Evolutionary conservation across 2,329 filamentous ascomycete genomes (phyloP).

Genomic region (Leptographium procerum): DNA sequence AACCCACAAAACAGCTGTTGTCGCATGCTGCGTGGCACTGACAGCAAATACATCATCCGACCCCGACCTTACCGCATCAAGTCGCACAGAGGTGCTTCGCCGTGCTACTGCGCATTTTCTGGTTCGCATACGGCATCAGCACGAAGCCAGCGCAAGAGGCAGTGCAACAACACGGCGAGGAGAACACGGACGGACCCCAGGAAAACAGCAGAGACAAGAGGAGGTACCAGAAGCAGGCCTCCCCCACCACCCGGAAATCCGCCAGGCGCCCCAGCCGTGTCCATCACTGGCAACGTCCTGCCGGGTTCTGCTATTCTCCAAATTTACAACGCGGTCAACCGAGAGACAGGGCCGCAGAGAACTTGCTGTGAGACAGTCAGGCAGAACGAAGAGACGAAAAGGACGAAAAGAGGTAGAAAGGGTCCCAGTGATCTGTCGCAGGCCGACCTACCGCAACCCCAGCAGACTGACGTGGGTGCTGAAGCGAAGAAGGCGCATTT

Average conservation of each 20-base stretch:
- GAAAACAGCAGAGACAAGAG: background rate
- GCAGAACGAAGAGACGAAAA: too few relatives aligned
- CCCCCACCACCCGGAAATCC: background rate
- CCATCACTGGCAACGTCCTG: background rate
- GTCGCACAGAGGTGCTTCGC: background rate
- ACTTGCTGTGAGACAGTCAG: too few relatives aligned
- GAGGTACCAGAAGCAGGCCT: background rate
- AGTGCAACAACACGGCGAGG: background rate
- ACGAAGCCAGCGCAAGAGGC: background rate
- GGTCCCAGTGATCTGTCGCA: background rate
- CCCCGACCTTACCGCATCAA: background rate
- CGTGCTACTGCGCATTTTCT: background rate
- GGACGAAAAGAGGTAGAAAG: too few relatives aligned
- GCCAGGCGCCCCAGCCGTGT: background rate
- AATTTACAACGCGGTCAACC: background rate
- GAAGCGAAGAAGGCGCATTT: background rate
- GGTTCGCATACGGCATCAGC: background rate
- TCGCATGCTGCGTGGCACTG: background rate
- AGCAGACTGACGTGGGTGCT: background rate
- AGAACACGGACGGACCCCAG: background rate
- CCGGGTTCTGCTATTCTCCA: background rate
- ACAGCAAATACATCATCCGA: constrained; percentile 2
- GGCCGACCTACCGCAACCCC: background rate
- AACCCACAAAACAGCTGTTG: background rate
- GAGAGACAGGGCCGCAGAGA: background rate